Evolutionary conservation across 331 rosid genomes (phyloP), one percentile per base, ranked within the genome.

Genomic region (Malus hybrid): DNA sequence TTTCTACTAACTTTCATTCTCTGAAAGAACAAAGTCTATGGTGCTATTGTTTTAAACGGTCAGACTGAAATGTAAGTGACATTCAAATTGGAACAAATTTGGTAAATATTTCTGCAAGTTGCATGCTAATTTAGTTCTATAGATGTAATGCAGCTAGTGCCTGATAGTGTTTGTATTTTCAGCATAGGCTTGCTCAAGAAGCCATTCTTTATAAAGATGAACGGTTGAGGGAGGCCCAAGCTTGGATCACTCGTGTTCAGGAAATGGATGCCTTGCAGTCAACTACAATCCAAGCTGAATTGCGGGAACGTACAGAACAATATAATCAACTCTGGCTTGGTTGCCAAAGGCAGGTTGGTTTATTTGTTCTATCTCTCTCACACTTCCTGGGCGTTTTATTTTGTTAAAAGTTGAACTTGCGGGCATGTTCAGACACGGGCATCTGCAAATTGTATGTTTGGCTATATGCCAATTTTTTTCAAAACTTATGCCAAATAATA

Each of bases 241-340:
- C 97, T 20, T 95, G 99, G 99, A 88, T 92, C 82, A 65, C 86
- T 59, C 97, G 94, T 61, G 96, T 92, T 55, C 97, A 93, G 44
- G 99, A 95, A 87, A 83, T 90, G 91, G 99, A 92, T 83, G 98
- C 81, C 64, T 83, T 95, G 83, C 98, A 92, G 74, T 92, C 99
- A 82, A 84, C 89, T 59, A 87, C 98, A 36, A 70, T 92, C 67
- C 99, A 95, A 83, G 97, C 96, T 72, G 98, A 95, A 79, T 73
- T 95, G 85, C 86, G 94, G 32, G 99, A 95, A 56, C 97, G 97
- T 39, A 84, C 93, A 4, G 99, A 95, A 73, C 98, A 95, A 68
- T 95, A 90, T 76, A 95, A 90, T 83, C 98, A 95, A 76, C 93
- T 95, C 56, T 95, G 99, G 99, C 87, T 90, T 85, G 91, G 89